Conservation (phyloP, 192 early-diverging fungal genomes). For the Podochytrium sp. region DNA sequence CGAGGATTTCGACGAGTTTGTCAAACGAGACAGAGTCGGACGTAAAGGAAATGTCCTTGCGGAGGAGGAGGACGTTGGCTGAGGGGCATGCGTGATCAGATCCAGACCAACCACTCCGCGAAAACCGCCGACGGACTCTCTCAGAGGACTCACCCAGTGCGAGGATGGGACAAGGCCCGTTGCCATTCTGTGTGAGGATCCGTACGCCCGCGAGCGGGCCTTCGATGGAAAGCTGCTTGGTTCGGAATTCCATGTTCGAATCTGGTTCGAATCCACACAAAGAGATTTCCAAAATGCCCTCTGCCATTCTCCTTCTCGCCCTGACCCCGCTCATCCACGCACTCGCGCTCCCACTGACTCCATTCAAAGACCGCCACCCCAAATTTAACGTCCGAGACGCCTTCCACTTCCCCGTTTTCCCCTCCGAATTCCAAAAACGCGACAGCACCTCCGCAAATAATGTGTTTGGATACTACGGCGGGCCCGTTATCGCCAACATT, state of each 20-base stretch:
- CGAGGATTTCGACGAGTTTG: conserved; percentile 72
- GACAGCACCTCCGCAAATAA: no score
- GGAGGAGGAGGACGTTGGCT: conserved; percentile 81
- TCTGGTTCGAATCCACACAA: no score
- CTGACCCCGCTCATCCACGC: no score
- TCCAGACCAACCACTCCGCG: not conserved
- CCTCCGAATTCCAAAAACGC: no score
- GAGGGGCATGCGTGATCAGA: not conserved
- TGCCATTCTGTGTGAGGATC: conserved; percentile 89
- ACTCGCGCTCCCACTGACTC: no score
- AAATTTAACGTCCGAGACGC: no score
- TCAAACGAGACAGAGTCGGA: conserved; percentile 66
- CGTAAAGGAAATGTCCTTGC: conserved; percentile 65
- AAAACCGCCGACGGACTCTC: not conserved
- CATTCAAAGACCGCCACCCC: no score
- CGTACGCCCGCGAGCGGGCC: conserved; percentile 52
- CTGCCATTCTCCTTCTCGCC: no score
- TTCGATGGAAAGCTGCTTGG: no score
- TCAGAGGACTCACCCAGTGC: conserved; percentile 73
- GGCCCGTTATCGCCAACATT: conserved; percentile 5
- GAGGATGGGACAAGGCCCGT: conserved; percentile 90
- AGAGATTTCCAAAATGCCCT: no score
- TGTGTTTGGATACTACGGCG: conserved; percentile 14
- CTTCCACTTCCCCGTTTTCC: no score
- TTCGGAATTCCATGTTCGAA: no score